A percentile compares a stretch with the other conserved stretches of the same genome.
Conservation (phyloP, 352 stramenopile species). For the Globisporangium polare region DNA sequence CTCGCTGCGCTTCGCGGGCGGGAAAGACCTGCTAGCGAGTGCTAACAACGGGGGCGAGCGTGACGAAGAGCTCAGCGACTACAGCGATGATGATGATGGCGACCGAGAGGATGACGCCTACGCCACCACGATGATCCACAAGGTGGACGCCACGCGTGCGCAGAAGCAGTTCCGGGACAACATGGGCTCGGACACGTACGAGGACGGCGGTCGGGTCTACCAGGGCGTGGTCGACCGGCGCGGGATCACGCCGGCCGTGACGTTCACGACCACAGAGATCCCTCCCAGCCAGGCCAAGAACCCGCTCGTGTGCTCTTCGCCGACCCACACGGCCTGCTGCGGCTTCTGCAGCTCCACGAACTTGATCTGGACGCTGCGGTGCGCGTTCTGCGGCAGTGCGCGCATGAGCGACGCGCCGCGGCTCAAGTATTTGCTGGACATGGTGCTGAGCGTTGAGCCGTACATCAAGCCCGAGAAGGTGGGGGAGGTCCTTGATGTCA, state of each 20-base stretch:
- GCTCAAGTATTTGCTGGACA: slow-evolving; percentile 77
- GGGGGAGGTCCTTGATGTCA: background rate
- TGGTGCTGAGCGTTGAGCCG: slow-evolving; percentile 70
- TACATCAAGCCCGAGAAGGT: slow-evolving; percentile 53
- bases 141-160: slow-evolving; percentile 9
- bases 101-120: slow-evolving; percentile 11
- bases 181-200: slow-evolving; percentile 24
- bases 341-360: slow-evolving; percentile 76
- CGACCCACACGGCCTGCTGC: slow-evolving; percentile 32
- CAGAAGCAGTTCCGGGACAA: slow-evolving; percentile 27
- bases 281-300: slow-evolving; percentile 55
- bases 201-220: slow-evolving; percentile 43
- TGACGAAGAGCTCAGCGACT: background rate
- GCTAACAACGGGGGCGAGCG: slow-evolving; percentile 9
- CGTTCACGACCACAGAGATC: slow-evolving; percentile 48
- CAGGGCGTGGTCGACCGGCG: slow-evolving; percentile 43
- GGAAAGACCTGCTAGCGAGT: background rate
- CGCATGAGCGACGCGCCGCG: slow-evolving; percentile 69
- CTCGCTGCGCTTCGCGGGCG: slow-evolving; percentile 1
- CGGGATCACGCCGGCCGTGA: slow-evolving; percentile 62
- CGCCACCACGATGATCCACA: slow-evolving; percentile 12
- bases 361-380: slow-evolving; percentile 58
- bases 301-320: slow-evolving; percentile 17
- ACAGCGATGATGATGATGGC: background rate
- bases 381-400: slow-evolving; percentile 64